Conservation (phyloP, 331 rosid genomes). For the Phaseolus coccineus region DNA sequence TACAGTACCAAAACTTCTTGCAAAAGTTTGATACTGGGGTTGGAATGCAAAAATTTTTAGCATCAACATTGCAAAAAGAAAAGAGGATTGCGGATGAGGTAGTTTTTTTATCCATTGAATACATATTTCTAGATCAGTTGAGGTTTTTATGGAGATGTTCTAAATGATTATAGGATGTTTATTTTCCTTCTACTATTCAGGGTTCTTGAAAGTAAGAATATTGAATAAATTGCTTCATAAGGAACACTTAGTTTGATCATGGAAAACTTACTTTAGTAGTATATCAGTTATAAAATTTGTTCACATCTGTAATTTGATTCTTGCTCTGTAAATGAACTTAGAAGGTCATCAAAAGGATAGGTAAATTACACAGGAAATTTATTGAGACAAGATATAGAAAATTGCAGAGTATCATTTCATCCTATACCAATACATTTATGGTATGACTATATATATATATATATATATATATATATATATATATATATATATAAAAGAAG, state of each 20-base stretch:
- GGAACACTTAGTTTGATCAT: background rate
- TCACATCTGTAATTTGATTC: background rate
- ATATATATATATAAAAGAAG: no score
- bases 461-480: no score
- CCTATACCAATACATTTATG: background rate
- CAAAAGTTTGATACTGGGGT: constrained; percentile 99
- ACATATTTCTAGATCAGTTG: background rate
- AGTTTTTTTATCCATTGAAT: constrained; percentile 26
- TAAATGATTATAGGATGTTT: constrained; percentile 15
- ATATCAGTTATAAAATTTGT: background rate
- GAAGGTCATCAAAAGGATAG: background rate
- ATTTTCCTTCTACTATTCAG: constrained; percentile 21
- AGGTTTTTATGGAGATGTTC: constrained; percentile 27
- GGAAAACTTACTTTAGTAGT: background rate
- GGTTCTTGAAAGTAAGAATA: constrained; percentile 19
- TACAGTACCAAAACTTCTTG: constrained; percentile 99
- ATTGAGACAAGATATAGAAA: background rate
- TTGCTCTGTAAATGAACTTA: background rate
- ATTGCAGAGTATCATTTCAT: background rate
- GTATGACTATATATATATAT: no score
- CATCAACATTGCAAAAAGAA: constrained; percentile 89
- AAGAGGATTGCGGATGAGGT: constrained; percentile 99
- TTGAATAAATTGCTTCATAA: constrained; percentile 1
- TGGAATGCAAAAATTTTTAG: constrained; percentile 96
- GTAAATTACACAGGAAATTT: background rate